phyloP scores from a whole-genome alignment of 352 stramenopile species.

The Pythium biforme region DNA sequence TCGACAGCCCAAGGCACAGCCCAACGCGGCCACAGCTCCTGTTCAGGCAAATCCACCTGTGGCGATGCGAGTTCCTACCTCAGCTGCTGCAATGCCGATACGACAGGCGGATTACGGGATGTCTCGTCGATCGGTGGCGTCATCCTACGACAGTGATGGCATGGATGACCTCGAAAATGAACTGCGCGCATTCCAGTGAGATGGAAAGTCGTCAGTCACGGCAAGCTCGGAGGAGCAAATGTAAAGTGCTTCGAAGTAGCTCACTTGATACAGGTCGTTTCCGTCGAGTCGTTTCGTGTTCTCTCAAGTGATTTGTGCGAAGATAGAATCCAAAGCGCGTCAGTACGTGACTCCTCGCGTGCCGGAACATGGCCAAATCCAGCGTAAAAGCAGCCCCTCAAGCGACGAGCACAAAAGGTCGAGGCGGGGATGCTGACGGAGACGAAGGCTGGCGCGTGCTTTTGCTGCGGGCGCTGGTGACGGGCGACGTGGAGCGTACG shows the following conservation, averaged over 20 bases:
- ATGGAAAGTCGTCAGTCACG: no score
- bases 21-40: no score
- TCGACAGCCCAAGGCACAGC: not conserved
- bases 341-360: not conserved
- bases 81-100: not conserved
- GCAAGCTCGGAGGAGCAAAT: no score
- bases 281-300: not conserved
- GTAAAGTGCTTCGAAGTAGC: no score
- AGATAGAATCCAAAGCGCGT: not conserved
- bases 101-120: not conserved
- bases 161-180: conserved; percentile 47
- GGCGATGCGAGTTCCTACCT: not conserved
- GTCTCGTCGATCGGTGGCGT: conserved; percentile 26
- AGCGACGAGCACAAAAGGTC: not conserved
- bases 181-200: conserved; percentile 26
- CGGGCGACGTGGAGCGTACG: conserved; percentile 27
- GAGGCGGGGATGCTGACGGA: conserved; percentile 4
- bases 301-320: not conserved
- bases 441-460: conserved; percentile 31
- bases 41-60: not conserved
- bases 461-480: conserved; percentile 28
- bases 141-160: conserved; percentile 47
- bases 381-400: not conserved
- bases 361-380: not conserved
- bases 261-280: no score